These are phyloP conservation scores for Hemileccinum impolitum DNA, from an alignment of 768 basidiomycete genomes.

Conservation along the genomic window DNA sequence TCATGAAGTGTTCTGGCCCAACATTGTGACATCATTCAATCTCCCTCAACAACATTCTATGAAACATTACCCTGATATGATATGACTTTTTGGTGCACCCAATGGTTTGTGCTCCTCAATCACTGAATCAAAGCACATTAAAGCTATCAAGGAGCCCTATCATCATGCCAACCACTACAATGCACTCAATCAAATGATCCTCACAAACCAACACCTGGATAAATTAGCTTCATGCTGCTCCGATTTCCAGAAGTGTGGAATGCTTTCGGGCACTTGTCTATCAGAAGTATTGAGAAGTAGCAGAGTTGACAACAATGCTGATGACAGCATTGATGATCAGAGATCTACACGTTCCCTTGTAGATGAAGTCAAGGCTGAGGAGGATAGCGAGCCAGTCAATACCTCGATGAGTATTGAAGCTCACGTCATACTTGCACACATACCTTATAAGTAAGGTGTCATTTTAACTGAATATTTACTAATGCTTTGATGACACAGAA, in stretches of 20 bases:
- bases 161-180: not conserved
- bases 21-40: not conserved
- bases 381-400: not conserved
- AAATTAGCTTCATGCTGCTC: not conserved
- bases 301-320: not conserved
- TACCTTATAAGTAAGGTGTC: not conserved
- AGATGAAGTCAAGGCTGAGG: not conserved
- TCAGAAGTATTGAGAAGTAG: not conserved
- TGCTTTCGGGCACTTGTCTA: no score
- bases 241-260: not conserved
- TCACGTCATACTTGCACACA: not conserved
- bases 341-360: no score
- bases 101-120: not conserved
- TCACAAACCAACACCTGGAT: not conserved
- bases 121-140: slow-evolving; percentile 1
- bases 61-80: not conserved
- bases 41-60: not conserved
- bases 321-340: no score
- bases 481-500: no score
- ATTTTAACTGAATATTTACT: not conserved
- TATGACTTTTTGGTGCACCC: not conserved
- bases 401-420: not conserved
- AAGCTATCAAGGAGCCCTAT: not conserved
- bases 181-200: not conserved
- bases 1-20: not conserved